These are phyloP conservation scores for Zea luxurians DNA, from an alignment of 176 grass and related monocot genomes.

Conservation along the genomic window DNA sequence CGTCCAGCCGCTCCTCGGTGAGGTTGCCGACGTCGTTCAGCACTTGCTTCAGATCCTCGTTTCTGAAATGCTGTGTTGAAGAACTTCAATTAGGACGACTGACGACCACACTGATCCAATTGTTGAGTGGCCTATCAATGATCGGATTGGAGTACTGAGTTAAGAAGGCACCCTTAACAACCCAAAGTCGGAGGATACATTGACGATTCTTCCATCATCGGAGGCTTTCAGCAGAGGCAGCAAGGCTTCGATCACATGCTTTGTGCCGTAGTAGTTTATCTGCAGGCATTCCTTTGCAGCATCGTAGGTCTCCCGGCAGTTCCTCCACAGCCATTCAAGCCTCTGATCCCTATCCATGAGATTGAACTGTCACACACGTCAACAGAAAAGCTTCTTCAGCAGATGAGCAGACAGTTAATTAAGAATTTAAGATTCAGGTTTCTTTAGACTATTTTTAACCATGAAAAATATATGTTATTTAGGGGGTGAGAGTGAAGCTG, in stretches of 20 bases:
- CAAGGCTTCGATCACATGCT: slow-evolving; percentile 47
- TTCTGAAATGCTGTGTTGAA: slow-evolving; percentile 24
- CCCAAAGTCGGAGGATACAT: slow-evolving; percentile 50
- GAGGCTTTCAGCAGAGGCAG: slow-evolving; percentile 55
- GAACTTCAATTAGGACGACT: background rate
- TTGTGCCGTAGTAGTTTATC: slow-evolving; percentile 68
- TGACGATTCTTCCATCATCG: slow-evolving; percentile 47
- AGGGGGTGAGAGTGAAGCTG: too few relatives aligned
- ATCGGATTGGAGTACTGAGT: background rate
- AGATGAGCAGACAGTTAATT: too few relatives aligned
- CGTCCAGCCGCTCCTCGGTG: slow-evolving; percentile 44
- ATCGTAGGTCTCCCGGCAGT: slow-evolving; percentile 29
- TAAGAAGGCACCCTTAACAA: slow-evolving; percentile 34
- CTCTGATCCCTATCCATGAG: slow-evolving; percentile 1
- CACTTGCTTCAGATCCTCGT: slow-evolving; percentile 47
- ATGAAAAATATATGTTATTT: too few relatives aligned
- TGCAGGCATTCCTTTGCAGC: slow-evolving; percentile 38
- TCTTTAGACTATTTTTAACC: too few relatives aligned
- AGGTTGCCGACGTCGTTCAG: slow-evolving; percentile 34
- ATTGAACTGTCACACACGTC: slow-evolving; percentile 8
- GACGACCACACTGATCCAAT: background rate
- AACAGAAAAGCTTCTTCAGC: background rate
- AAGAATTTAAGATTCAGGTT: too few relatives aligned
- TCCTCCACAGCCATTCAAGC: slow-evolving; percentile 7
- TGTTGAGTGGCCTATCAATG: background rate